Percentiles rank a stretch among this genome's conserved stretches.
phyloP scores from a whole-genome alignment of 306 rosid species.

The Fragaria vesca region DNA sequence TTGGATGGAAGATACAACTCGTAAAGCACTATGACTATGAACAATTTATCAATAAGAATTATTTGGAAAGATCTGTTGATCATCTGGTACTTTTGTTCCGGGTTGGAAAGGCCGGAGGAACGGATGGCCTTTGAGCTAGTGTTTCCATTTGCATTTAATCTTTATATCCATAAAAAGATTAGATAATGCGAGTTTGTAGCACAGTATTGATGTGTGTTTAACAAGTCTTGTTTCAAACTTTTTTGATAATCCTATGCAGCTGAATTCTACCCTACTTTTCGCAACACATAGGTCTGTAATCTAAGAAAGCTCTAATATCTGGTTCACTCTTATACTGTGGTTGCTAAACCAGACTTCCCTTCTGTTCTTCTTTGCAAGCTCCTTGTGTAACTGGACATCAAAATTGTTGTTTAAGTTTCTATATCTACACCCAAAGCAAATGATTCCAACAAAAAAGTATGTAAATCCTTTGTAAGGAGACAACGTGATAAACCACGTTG shows the following conservation, averaged over 20 bases:
- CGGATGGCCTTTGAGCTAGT: background rate
- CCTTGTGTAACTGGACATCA: background rate
- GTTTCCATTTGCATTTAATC: background rate
- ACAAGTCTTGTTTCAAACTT: background rate
- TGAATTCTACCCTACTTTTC: background rate
- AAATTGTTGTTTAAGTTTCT: background rate
- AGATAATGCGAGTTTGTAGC: background rate
- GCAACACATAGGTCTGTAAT: background rate
- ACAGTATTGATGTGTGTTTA: background rate
- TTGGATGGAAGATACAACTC: background rate
- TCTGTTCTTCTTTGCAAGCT: background rate
- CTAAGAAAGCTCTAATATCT: no score
- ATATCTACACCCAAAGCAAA: background rate
- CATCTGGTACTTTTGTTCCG: background rate
- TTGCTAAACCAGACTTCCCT: background rate
- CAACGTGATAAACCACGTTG: no score
- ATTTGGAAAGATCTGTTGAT: background rate
- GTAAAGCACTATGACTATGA: background rate
- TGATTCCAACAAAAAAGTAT: no score
- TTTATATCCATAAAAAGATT: background rate
- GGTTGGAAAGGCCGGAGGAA: background rate
- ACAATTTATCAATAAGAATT: background rate
- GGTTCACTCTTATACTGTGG: background rate
- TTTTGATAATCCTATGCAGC: background rate
- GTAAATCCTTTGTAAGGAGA: no score